A percentile compares a stretch with the other conserved stretches of the same genome.
These are phyloP conservation scores for Drosera capensis DNA, from an alignment of 148 eudicot genomes.

Conservation along the genomic window DNA sequence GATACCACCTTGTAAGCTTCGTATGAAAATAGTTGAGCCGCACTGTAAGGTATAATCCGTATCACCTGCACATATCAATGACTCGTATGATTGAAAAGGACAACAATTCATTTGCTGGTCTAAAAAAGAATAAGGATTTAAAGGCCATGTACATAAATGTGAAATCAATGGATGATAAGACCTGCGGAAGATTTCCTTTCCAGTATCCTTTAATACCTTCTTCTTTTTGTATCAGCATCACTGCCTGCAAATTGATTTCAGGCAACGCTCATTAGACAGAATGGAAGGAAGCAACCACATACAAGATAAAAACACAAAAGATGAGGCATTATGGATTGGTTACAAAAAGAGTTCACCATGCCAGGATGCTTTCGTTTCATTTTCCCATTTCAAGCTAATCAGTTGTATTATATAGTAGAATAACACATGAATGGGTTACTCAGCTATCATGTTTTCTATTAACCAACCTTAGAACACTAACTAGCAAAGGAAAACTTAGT, in stretches of 20 bases:
- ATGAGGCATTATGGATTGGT: background rate
- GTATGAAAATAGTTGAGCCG: conserved; percentile 82
- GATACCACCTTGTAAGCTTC: conserved; percentile 68
- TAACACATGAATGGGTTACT: too few relatives aligned
- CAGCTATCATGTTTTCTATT: too few relatives aligned
- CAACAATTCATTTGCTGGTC: background rate
- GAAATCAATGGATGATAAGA: conserved; percentile 11
- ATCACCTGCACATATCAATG: conserved; percentile 37
- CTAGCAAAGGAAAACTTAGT: too few relatives aligned
- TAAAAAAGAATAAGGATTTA: background rate
- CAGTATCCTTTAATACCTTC: conserved; percentile 88
- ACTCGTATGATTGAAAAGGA: background rate
- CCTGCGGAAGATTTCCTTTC: conserved; percentile 99
- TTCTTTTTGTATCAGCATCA: conserved; percentile 54
- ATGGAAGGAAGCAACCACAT: background rate
- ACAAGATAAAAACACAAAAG: background rate
- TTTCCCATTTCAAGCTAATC: too few relatives aligned
- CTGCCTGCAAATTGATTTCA: conserved; percentile 32
- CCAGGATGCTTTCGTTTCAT: too few relatives aligned
- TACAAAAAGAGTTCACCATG: too few relatives aligned
- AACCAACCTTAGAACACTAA: too few relatives aligned
- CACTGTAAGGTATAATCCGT: conserved; percentile 81
- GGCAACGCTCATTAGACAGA: background rate
- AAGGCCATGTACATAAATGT: background rate
- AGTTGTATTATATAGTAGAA: too few relatives aligned